Conservation (phyloP, 495 filamentous ascomycete species). For the Penicillium maclennaniae region DNA sequence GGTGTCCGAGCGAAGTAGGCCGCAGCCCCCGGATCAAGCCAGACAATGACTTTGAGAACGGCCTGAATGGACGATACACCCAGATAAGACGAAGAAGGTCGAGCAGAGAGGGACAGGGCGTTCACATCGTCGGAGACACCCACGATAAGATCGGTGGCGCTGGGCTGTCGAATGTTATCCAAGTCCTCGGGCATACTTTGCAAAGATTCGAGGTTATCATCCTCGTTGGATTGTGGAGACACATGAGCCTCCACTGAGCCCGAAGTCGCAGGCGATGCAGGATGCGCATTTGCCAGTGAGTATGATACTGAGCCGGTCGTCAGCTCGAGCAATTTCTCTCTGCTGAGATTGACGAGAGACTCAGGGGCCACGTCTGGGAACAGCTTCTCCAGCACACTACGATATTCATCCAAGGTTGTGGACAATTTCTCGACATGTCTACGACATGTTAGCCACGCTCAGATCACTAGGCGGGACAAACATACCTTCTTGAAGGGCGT, state of each 20-base stretch:
- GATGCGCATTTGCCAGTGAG: conserved; percentile 22
- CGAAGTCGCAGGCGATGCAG: conserved; percentile 37
- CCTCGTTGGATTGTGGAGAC: conserved; percentile 37
- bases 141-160: conserved; percentile 50
- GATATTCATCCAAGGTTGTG: conserved; percentile 39
- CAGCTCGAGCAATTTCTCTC: conserved; percentile 50
- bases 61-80: conserved; percentile 81
- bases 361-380: conserved; percentile 38
- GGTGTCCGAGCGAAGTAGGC: conserved; percentile 50
- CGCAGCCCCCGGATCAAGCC: conserved; percentile 62
- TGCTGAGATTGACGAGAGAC: conserved; percentile 38
- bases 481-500: conserved; percentile 37
- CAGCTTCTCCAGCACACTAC: conserved; percentile 33
- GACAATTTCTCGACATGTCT: conserved; percentile 44
- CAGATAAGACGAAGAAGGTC: conserved; percentile 70
- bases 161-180: conserved; percentile 21
- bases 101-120: conserved; percentile 68
- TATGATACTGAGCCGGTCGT: conserved; percentile 14
- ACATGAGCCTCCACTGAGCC: conserved; percentile 38
- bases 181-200: conserved; percentile 41
- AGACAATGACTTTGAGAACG: conserved; percentile 75
- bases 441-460: not conserved
- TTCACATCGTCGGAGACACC: conserved; percentile 79
- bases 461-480: not conserved
- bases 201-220: conserved; percentile 40